phyloP scores from a whole-genome alignment of 2,329 filamentous ascomycete genomes.

The Pseudogymnoascus sp. region DNA sequence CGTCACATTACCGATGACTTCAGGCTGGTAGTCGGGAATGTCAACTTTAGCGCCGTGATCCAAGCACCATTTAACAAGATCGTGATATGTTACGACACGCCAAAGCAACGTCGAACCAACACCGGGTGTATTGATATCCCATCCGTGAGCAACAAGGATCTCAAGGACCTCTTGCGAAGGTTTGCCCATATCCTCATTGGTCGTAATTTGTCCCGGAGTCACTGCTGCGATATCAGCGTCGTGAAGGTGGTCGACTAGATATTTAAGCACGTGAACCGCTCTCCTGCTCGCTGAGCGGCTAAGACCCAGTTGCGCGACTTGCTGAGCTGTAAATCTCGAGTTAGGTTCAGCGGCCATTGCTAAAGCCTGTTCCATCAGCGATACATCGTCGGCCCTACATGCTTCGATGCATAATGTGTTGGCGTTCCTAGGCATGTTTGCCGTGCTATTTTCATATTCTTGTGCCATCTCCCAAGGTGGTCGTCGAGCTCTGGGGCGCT shows the following conservation, averaged over 20 bases:
- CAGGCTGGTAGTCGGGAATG: neutral
- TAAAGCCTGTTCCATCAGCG: constrained; percentile 4
- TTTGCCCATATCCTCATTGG: neutral
- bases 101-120: constrained; percentile 3
- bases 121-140: constrained; percentile 10
- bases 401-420: neutral
- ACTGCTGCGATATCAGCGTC: constrained; percentile 3
- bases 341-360: neutral
- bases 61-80: constrained; percentile 10
- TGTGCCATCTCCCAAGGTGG: neutral
- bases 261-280: constrained; percentile 9
- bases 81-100: neutral
- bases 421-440: neutral
- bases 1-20: neutral
- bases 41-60: constrained; percentile 9
- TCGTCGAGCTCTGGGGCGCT: neutral
- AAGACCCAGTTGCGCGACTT: neutral
- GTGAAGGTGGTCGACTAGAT: constrained; percentile 5
- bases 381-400: constrained; percentile 10
- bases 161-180: constrained; percentile 12
- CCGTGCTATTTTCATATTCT: neutral
- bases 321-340: neutral
- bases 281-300: neutral
- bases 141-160: constrained; percentile 13
- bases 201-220: neutral